Evolutionary conservation across 441 rosid species (phyloP), one percentile per base, ranked within the genome.

Genomic region (Populus tomentosa): DNA sequence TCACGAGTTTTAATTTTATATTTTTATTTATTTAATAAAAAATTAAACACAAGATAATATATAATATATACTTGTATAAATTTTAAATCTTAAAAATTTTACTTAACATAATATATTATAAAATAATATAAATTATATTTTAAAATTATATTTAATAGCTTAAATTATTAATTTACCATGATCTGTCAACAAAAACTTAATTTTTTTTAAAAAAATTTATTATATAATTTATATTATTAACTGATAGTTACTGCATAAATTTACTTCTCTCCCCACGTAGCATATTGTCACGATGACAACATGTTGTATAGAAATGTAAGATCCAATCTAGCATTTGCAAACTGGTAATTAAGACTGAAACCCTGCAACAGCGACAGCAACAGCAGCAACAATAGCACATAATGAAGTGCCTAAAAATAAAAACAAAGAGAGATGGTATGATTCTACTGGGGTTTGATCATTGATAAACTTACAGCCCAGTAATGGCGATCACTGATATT

Each of bases 401-500:
- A 7, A 75, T 16, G 40, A 53, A 68, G 67, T 24, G 13, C 53
- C 21, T 23, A 73, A 42, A 16, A 28, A 70, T 14, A 18, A 30
- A 69, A 26, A 16, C 28, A 64, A 35, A 10, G 16, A 1, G 42
- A 21, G 36, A 23, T 18, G 7, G 18, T 2, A 24, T 66, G 6
- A 24, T 42, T 2, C 14, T n/a, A n/a, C 53, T 2, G 30, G 35
- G 72, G 11, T n/a, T 21, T 61, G 26, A 1, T n/a, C 64, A 23
- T 61, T 9, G 66, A 42, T 10, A 46, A 76, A 77, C 98, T 86
- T 86, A 95, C 98, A 67, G 98, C 94, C 98, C 98, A 95, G 79
- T 95, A 95, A 85, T 93, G 98, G n/a, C 77, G 92, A 7, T 89
- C 87, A 32, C 87, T 87, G 70, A 93, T 87, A 79, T 92, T 88